These are phyloP conservation scores for barley (Hordeum vulgare) DNA, from an alignment of 176 grass and related monocot genomes.

Conservation along the genomic window DNA sequence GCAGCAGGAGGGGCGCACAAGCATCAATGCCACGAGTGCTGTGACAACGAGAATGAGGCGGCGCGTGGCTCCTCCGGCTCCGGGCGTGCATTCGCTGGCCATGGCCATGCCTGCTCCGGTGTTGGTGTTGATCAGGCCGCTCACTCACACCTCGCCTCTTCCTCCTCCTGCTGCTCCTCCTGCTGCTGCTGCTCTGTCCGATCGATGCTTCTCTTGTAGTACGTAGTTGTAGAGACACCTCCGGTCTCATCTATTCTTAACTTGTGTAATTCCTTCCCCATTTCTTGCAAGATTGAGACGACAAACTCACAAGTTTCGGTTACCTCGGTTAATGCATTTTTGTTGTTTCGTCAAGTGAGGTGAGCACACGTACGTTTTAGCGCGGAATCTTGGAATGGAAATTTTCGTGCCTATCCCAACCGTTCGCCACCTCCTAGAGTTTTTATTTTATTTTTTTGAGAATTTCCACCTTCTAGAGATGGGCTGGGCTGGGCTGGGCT, in stretches of 20 bases:
- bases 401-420: neutral
- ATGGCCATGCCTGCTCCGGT: neutral
- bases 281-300: constrained; percentile 24
- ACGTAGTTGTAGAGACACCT: neutral
- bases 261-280: constrained; percentile 1
- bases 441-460: no score
- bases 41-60: neutral
- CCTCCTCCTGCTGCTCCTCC: neutral
- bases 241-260: neutral
- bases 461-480: no score
- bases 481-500: no score
- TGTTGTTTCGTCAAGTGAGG: neutral
- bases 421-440: neutral
- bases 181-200: neutral
- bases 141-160: no score
- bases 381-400: neutral
- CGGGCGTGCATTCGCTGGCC: neutral
- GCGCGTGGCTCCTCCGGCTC: neutral
- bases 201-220: neutral
- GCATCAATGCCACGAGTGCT: neutral
- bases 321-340: neutral
- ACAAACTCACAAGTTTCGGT: constrained; percentile 9
- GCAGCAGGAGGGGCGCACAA: neutral
- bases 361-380: neutral
- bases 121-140: neutral